Conservation (phyloP, 495 filamentous ascomycete genomes). For the Talaromyces trachyspermus region DNA sequence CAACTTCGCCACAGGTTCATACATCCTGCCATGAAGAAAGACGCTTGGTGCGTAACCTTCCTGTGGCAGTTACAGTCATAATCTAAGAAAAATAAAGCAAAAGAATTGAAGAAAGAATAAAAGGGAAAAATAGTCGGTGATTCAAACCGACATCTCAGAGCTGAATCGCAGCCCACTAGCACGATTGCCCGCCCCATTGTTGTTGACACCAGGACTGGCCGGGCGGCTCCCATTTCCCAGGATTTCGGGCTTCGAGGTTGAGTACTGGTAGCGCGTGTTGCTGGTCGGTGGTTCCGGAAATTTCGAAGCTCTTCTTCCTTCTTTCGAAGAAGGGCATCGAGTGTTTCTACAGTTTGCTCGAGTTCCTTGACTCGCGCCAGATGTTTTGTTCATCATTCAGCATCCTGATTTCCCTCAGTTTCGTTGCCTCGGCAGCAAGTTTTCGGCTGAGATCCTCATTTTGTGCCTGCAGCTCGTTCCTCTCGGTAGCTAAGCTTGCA, state of each 20-base stretch:
- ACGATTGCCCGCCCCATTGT: conserved; percentile 23
- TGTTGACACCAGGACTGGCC: conserved; percentile 36
- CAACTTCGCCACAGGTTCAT: too few species aligned
- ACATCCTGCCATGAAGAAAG: too few species aligned
- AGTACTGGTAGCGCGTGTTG: conserved; percentile 39
- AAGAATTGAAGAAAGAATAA: too few species aligned
- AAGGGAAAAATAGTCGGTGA: not conserved
- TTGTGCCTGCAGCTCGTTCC: conserved; percentile 36
- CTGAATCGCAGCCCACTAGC: conserved; percentile 35
- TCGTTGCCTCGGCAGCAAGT: conserved; percentile 42
- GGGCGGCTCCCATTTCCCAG: conserved; percentile 31
- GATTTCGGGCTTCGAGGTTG: conserved; percentile 38
- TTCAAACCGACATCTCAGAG: conserved; percentile 30
- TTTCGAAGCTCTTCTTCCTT: conserved; percentile 58
- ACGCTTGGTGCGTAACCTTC: too few species aligned
- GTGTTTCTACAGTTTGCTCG: conserved; percentile 28
- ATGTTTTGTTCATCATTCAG: conserved; percentile 30
- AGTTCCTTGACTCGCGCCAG: conserved; percentile 41
- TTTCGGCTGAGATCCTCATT: conserved; percentile 42
- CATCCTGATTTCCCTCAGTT: conserved; percentile 45
- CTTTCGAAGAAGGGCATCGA: conserved; percentile 44
- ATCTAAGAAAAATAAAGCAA: too few species aligned
- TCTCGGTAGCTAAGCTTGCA: conserved; percentile 43
- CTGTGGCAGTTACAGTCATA: too few species aligned
- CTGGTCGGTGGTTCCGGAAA: conserved; percentile 41